phyloP scores from a whole-genome alignment of 768 basidiomycete genomes.

The Antrodiella citrinella region DNA sequence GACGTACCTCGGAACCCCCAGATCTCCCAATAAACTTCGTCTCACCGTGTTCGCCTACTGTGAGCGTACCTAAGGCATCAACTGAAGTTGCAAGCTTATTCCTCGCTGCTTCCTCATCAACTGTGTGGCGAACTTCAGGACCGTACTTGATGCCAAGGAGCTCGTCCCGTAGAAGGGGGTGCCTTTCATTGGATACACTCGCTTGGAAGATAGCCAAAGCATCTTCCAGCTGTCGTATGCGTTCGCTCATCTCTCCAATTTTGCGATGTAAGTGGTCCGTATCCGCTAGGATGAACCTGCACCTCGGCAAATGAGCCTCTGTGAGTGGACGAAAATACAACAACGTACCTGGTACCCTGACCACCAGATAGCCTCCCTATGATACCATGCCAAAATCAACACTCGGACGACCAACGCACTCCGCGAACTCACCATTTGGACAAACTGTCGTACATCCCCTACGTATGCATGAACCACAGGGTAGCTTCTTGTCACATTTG shows the following conservation, averaged over 20 bases:
- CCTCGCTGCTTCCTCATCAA: constrained; percentile 27
- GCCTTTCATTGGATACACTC: constrained; percentile 44
- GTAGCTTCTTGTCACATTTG: constrained; percentile 78
- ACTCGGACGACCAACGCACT: neutral
- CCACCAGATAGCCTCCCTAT: constrained; percentile 68
- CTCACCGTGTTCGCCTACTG: constrained; percentile 58
- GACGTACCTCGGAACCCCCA: constrained; percentile 55
- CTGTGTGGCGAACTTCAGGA: constrained; percentile 36
- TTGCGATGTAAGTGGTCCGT: constrained; percentile 59
- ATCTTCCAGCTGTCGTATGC: constrained; percentile 64
- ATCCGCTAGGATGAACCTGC: constrained; percentile 57
- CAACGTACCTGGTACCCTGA: constrained; percentile 57
- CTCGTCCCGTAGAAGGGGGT: constrained; percentile 52
- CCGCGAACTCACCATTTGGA: constrained; percentile 46
- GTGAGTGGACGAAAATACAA: neutral
- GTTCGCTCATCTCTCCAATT: constrained; percentile 57
- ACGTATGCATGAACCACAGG: constrained; percentile 63
- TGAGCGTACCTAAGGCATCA: constrained; percentile 62
- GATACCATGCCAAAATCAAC: neutral
- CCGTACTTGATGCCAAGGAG: constrained; percentile 50
- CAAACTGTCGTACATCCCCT: constrained; percentile 60
- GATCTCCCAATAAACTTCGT: constrained; percentile 71
- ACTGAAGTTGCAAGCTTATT: constrained; percentile 22
- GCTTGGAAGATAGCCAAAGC: constrained; percentile 55
- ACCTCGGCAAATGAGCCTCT: constrained; percentile 1